Evolutionary conservation across 495 filamentous ascomycete species (phyloP).

Genomic region (Pseudoneurospora amorphoporcata): DNA sequence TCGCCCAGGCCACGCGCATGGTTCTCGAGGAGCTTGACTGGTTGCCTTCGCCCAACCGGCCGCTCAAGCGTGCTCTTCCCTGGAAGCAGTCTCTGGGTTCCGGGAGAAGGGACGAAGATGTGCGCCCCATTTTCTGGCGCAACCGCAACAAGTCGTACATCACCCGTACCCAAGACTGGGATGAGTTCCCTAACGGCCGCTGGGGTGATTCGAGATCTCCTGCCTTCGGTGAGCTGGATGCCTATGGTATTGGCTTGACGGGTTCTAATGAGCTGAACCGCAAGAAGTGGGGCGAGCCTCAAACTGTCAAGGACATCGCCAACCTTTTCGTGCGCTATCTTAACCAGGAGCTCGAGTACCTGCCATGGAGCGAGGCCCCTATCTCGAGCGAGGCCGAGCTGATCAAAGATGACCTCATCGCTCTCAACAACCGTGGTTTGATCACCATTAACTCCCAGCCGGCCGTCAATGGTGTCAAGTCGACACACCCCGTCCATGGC

Average conservation of each 20-base stretch:
- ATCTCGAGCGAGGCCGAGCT: constrained; percentile 70
- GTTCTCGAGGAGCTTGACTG: constrained; percentile 82
- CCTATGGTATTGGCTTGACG: constrained; percentile 88
- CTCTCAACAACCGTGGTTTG: constrained; percentile 75
- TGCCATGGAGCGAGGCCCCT: constrained; percentile 92
- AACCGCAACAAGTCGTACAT: constrained; percentile 95
- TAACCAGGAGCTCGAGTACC: constrained; percentile 61
- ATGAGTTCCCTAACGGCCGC: constrained; percentile 97
- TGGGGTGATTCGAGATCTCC: constrained; percentile 98
- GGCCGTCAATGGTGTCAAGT: constrained; percentile 85
- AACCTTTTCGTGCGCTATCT: constrained; percentile 78
- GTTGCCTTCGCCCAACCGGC: constrained; percentile 62
- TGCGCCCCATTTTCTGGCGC: constrained; percentile 98
- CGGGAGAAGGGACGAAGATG: constrained; percentile 83
- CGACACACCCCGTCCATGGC: constrained; percentile 73
- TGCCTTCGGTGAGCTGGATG: constrained; percentile 92
- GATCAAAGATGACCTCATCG: constrained; percentile 65
- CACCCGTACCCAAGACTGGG: constrained; percentile 93
- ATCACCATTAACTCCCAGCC: constrained; percentile 98
- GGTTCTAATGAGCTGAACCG: constrained; percentile 97
- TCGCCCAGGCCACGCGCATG: constrained; percentile 88
- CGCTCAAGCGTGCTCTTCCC: constrained; percentile 73
- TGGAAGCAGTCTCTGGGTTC: constrained; percentile 92
- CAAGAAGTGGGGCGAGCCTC: constrained; percentile 87
- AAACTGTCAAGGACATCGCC: constrained; percentile 66